Evolutionary conservation across 345 rosid species (phyloP), one percentile per base, ranked within the genome.

Genomic region (Theobroma cacao): DNA sequence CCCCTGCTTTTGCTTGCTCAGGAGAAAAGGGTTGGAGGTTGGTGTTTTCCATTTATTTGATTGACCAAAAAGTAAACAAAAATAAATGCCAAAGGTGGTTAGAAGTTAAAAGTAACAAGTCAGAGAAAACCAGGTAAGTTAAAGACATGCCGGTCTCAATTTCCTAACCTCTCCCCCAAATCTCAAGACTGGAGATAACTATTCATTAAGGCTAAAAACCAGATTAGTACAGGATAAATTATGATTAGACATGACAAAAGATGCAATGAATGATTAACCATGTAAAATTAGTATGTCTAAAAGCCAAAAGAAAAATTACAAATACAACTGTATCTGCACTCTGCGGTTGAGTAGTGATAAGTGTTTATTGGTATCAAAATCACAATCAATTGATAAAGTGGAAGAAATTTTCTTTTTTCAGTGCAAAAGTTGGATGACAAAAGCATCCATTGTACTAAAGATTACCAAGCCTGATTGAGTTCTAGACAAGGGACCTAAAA

Each of bases 181-280:
- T 68, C 60, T 58, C 58, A 80, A 43, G 70, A 65, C 86, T 80
- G 53, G 33, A 76, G 82, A 80, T 36, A 79, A 75, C 72, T 78
- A 61, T 77, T 80, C 85, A 82, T 56, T 64, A 56, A 64, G 76
- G 73, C 75, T 40, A 82, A 80, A n/a, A 79, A 77, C 88, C 82
- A 78, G 1, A 40, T 22, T 40, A 40, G 18, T 26, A 68, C 20
- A 45, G 55, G 17, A 70, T 30, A 31, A 48, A 48, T 34, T 48
- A 30, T 70, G 67, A 63, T 52, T 65, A 75, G 78, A 58, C 75
- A 36, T 73, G 66, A 79, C 47, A 36, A 55, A 45, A 36, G 75
- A 30, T 45, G 75, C 80, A 76, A 50, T 60, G 28, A 60, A 41
- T 41, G 45, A 41, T 41, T 36, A 14, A 55, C 55, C 71, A 24